Base-by-base conservation (phyloP, 176 grass and related monocot species). In the Bromus sterilis region DNA sequence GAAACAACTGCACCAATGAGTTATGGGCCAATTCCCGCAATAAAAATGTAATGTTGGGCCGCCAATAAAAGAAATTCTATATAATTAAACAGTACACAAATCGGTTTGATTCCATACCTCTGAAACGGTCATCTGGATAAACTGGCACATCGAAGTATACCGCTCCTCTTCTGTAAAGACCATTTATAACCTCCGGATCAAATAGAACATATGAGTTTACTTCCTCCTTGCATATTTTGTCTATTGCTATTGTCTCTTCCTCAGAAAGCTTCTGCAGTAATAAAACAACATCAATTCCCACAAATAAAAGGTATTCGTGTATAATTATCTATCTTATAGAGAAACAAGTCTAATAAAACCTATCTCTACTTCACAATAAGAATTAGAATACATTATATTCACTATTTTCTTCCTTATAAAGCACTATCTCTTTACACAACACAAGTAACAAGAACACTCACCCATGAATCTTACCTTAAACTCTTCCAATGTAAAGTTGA, bases 161-260 rank as follows among this genome's bases (percentile, higher is more conserved):
- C 67, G 93, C 77, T 79, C 96, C 96, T 87, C 84, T 90, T 80
- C 42, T 98, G 36, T 86, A 88, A 84, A 95, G 96, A 56, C 86
- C 88, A 51, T 82, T 84, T 84, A 95, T 85, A 66, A 98, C 86
- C 24, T 86, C 84, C 6, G 93, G 89, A 86, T 98, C 93, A 86
- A 98, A 98, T 33, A 95, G 89, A 71, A 98, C 84, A 88, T 86
- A 98, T 74, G 90, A 95, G 88, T 98, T 98, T 24, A 91, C 96
- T 86, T 98, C 96, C 75, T 95, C 92, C 78, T 98, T 98, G 66
- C 88, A 93, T 73, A 98, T 93, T 87, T 95, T 98, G 82, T 98
- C 96, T 84, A 95, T 98, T 39, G 89, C 90, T 80, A 91, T 84
- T 66, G 75, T 90, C 78, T 95, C 96, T 78, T 93, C 96, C 89